Evolutionary conservation across 805 yeast species (phyloP), one percentile per base, ranked within the genome.

Genomic region (Hanseniaspora clermontiae): DNA sequence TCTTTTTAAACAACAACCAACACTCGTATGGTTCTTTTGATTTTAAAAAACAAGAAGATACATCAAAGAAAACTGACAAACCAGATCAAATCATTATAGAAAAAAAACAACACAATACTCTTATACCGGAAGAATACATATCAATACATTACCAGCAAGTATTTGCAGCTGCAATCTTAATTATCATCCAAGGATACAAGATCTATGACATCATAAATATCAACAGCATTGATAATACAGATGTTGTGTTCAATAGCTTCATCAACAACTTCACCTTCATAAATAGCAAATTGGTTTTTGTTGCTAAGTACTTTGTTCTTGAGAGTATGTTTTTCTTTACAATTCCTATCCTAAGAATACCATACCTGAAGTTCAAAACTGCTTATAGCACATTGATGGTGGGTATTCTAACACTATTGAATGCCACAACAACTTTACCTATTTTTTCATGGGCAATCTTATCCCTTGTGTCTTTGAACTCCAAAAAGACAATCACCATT

Each of bases 101-200:
- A 29, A 32, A 19, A 20, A 31, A 20, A 36, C 5, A 15, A 14
- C 8, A 27, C 9, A 27, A 51, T 24, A 57, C 59, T 3, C 69
- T 85, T 43, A 80, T 91, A 43, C 87, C 96, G 0, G 74, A 80
- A 15, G 70, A 75, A 7, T 72, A 82, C 1, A 65, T 90, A 29
- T 95, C 88, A 60, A 78, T 79, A 6, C 87, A 87, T 1, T 79
- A 86, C 14, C 98, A 91, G 67, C 73, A 96, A 59, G 68, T 81
- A 38, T 76, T 87, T 56, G 75, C 81, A 2, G 66, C 82, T n/a
- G 77, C 87, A 1, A 59, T 86, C 11, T 87, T 88, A 65, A 72
- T 78, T 1, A 73, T 85, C 37, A 74, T 91, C n/a, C 97, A 90
- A 68, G 79, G 87, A n/a, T 85, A 85, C 79, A 91, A 93, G 65